Percentiles rank a stretch among this genome's conserved stretches.
These are phyloP conservation scores for Andrographis paniculata DNA, from an alignment of 305 asterid genomes.

Conservation along the genomic window DNA sequence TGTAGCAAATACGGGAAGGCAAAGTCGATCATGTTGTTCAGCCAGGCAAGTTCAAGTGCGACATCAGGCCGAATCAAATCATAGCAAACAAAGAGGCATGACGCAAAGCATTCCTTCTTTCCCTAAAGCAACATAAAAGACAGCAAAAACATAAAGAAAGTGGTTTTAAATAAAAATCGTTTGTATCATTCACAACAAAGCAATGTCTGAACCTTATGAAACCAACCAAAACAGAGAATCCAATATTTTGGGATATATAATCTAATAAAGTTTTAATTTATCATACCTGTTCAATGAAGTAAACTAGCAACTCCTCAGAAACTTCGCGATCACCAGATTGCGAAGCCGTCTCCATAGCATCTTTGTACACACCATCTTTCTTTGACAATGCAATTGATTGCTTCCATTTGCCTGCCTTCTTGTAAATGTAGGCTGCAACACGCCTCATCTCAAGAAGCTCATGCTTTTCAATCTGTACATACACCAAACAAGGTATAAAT, in stretches of 20 bases:
- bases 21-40: slow-evolving; percentile 91
- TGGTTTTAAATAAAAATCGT: no score
- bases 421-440: slow-evolving; percentile 96
- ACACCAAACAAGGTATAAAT: slow-evolving; percentile 12
- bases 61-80: slow-evolving; percentile 90
- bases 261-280: no score
- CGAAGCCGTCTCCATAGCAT: slow-evolving; percentile 99
- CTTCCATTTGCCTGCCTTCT: slow-evolving; percentile 99
- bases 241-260: no score
- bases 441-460: slow-evolving; percentile 99
- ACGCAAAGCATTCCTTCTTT: slow-evolving; percentile 96
- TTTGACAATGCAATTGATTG: slow-evolving; percentile 96
- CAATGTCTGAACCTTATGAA: no score
- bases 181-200: no score
- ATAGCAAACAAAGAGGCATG: slow-evolving; percentile 96
- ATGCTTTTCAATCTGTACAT: slow-evolving; percentile 95
- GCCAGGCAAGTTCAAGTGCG: slow-evolving; percentile 97
- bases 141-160: no score
- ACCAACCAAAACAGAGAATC: no score
- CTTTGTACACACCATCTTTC: slow-evolving; percentile 94
- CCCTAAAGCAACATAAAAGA: slow-evolving; percentile 56
- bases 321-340: slow-evolving; percentile 99
- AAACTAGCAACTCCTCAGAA: slow-evolving; percentile 98
- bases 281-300: slow-evolving; percentile 87
- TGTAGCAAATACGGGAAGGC: slow-evolving; percentile 94